Evolutionary conservation across 2,329 filamentous ascomycete species (phyloP), one percentile per base, ranked within the genome.

Genomic region (Aspergillus hiratsukae): DNA sequence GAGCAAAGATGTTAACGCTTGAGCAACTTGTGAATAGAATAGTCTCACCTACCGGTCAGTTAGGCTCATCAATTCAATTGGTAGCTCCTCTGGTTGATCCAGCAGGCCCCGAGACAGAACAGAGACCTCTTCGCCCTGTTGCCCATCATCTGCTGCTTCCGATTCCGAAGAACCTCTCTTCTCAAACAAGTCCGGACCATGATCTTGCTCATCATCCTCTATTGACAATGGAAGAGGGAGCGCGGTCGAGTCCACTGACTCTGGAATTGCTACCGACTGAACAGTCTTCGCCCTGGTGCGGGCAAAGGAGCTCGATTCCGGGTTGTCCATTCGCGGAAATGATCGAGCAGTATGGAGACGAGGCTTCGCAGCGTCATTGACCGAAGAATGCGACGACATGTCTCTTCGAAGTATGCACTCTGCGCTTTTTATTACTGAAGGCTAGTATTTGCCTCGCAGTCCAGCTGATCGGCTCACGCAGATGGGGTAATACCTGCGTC

Each of bases 31-130:
- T 4, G 19, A 29, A 10, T 29, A 25, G 9, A 45, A 50, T 27
- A 41, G 10, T 9, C 4, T 25, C 43, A 62, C 72, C 59, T 78
- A 91, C 90, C 89, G 90, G 74, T 97, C 93, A 21, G 89, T 91
- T 69, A 97, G 78, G 72, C 90, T 94, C 57, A 94, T 83, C 57
- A 99, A 84, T 80, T 99, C 94, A 67, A 97, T 94, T 14, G 94
- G 94, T 45, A 99, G 84, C 68, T 96, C 89, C 66, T 96, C 90
- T 61, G 94, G 87, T 56, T 90, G 87, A 60, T 90, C 83, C 3
- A 88, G 78, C 11, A 79, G 56, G 53, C 68, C 69, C 17, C 67
- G 64, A 19, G 72, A 70, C 8, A 72, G 66, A 17, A 71, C 66
- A 41, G 70, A 71, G n/a, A 64, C 65, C 49, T 73, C 68, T 31